Base-by-base conservation (phyloP, 345 rosid species). In the Corchorus olitorius region DNA sequence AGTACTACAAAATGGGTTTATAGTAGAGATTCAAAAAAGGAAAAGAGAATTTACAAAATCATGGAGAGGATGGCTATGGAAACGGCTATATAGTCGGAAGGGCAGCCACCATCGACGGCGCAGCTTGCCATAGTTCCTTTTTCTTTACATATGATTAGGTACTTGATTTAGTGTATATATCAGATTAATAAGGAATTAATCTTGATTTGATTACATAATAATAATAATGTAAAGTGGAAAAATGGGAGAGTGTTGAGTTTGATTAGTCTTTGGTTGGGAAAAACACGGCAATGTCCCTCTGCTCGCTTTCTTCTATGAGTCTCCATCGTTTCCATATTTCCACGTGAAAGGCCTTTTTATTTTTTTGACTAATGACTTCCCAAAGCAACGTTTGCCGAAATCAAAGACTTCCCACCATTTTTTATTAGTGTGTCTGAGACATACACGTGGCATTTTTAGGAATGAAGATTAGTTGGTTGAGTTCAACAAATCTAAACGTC, bases 11-110 rank as follows among this genome's bases (percentile, higher is more conserved):
- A 14, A 54, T 2, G 69, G 54, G 54, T 6, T 66, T 48, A n/a
- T 13, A 17, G 4, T 4, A 53, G 17, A 65, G 43, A 74, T 41
- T 17, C 5, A 66, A 64, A 11, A 45, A 69, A 20, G 9, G 20
- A 48, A 64, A 34, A 56, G 58, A 33, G 6, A 77, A 79, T 86
- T 61, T 81, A 92, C 98, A 93, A 70, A 75, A 90, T 33, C 77
- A 92, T 74, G 83, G 90, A 84, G 76, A 91, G 74, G 4, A 75
- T 46, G 22, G 98, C 91, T 20, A 89, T 76, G 66, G 86, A 75
- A 55, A 94, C 70, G 76, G 93, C 97, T 15, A 90, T 67, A 88
- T 91, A 94, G 83, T 94, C 97, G 79, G 86, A 86, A 79, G 97
- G 94, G 60, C 97, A 94, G 80, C 97, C 98, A 50, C 97, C 97